phyloP scores from a whole-genome alignment of 73 alveolate species.

The Paramecium sexaurelia region DNA sequence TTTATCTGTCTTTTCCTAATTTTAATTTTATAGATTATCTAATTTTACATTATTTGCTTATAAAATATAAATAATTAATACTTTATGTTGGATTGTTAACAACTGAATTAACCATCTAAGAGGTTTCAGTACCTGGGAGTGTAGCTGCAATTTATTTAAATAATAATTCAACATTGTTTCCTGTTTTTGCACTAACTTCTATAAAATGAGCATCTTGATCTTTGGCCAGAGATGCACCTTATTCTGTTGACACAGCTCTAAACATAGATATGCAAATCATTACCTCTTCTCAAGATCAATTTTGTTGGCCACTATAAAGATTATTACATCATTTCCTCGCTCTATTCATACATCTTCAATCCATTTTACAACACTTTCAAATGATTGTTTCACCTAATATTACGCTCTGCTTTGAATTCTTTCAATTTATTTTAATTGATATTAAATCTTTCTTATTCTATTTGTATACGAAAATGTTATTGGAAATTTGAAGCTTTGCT shows the following conservation, averaged over 20 bases:
- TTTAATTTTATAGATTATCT: constrained; percentile 9
- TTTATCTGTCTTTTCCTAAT: neutral
- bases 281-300: constrained; percentile 83
- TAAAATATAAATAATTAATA: neutral
- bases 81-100: neutral
- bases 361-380: constrained; percentile 81
- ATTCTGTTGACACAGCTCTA: constrained; percentile 73
- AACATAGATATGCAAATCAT: neutral
- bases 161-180: constrained; percentile 77
- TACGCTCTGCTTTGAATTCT: no score
- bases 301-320: constrained; percentile 87
- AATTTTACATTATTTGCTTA: neutral
- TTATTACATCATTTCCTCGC: constrained; percentile 85
- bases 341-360: constrained; percentile 88
- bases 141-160: constrained; percentile 79
- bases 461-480: no score
- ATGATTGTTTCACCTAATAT: constrained; percentile 58
- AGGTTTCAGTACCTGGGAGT: constrained; percentile 73
- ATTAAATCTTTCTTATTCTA: no score
- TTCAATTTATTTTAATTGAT: no score
- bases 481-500: no score
- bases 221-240: constrained; percentile 80
- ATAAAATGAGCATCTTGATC: constrained; percentile 83
- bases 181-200: constrained; percentile 88
- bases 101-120: constrained; percentile 50